phyloP scores from a whole-genome alignment of 352 stramenopile genomes.

The Pythium pyrilobum region DNA sequence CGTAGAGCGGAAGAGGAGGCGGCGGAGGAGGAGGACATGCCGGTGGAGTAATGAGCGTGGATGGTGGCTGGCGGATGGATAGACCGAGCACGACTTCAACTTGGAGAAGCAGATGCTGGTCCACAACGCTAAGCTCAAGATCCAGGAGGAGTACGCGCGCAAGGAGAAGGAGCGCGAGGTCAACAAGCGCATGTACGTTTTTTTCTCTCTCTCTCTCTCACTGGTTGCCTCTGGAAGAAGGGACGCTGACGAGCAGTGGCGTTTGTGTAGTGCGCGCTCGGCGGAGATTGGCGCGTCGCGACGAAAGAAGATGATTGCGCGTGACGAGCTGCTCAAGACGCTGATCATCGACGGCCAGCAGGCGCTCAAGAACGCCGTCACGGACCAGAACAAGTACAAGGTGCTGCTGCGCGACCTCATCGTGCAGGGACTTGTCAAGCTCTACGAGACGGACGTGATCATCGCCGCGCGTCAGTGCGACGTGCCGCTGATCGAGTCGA shows the following conservation, averaged over 20 bases:
- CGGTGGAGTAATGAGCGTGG: not conserved
- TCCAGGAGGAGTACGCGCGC: conserved; percentile 96
- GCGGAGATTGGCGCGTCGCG: conserved; percentile 93
- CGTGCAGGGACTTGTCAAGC: conserved; percentile 98
- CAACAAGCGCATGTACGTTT: conserved; percentile 85
- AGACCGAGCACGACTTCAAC: conserved; percentile 99
- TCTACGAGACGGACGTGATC: conserved; percentile 94
- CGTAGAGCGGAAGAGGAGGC: not conserved
- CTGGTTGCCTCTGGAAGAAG: not conserved
- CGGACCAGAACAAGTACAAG: conserved; percentile 89
- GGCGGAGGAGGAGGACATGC: not conserved
- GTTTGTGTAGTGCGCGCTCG: conserved; percentile 63
- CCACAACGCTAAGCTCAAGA: conserved; percentile 97
- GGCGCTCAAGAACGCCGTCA: conserved; percentile 44
- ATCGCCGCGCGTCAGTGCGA: conserved; percentile 92
- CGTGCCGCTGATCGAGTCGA: conserved; percentile 77
- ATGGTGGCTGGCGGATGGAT: too few species aligned
- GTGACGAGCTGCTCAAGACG: conserved; percentile 88
- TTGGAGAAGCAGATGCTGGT: conserved; percentile 98
- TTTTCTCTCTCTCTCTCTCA: not conserved
- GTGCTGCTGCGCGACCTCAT: conserved; percentile 95
- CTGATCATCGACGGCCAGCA: conserved; percentile 64
- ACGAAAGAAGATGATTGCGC: conserved; percentile 96
- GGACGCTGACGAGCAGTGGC: too few species aligned
- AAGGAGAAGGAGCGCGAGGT: conserved; percentile 98